Evolutionary conservation across 345 rosid species (phyloP), one percentile per base, ranked within the genome.

Genomic region (Brassica juncea): DNA sequence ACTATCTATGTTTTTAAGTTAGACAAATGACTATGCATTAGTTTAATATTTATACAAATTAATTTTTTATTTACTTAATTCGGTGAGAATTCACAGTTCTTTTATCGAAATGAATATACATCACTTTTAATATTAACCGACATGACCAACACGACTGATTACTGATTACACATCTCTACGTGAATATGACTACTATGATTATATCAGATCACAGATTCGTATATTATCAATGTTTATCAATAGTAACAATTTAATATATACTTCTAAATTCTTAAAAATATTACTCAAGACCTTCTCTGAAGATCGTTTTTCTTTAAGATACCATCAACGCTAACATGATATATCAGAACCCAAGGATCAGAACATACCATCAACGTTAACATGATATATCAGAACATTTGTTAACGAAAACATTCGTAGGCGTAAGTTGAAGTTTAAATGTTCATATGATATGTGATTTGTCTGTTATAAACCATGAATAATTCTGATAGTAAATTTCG

Each of bases 131-230:
- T 6, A 5, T 31, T 69, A 15, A 61, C 70, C 64, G 21, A 32
- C 54, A 61, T 70, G 63, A 77, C 14, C 39, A 47, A 21, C 80
- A 69, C 75, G 70, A 49, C n/a, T 32, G 62, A 61, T 47, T 55
- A 60, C 55, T 32, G 80, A 47, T 1, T 21, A 49, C 57, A 52
- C 75, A 70, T 63, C 31, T 70, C 65, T 63, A 63, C 81, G 44
- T 77, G 70, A 77, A 69, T 14, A 60, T 69, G 71, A 77, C 59
- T 28, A 54, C 12, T 14, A 9, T 54, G 57, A 52, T 16, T 68
- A 30, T 49, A 68, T 76, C 4, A 62, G 15, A 4, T 63, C 75
- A 47, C 54, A 27, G 65, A 77, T 52, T 62, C 66, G 80, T 9
- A 23, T 77, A 58, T 76, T 31, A 54, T 32, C 23, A 19, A 47